Evolutionary conservation across 1,139 yeast genomes (phyloP).

Genomic region (Cylindricascospora bacillispora): DNA sequence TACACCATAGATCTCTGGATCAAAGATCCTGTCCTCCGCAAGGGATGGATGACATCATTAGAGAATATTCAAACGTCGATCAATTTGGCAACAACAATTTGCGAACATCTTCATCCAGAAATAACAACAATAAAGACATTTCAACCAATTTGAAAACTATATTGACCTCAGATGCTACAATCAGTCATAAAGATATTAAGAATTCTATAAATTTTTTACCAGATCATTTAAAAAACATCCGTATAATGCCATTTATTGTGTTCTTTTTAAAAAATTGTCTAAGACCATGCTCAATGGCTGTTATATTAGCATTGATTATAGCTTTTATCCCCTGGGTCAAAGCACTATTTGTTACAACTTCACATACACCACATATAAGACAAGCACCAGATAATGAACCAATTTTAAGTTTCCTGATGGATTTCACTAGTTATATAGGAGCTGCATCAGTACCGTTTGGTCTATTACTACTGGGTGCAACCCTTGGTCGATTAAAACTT

Average conservation of each 20-base stretch:
- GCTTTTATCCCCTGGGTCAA: conserved; percentile 83
- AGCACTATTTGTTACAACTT: conserved; percentile 51
- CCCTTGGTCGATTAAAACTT: conserved; percentile 57
- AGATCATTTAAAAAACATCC: conserved; percentile 17
- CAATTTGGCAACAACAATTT: conserved; percentile 16
- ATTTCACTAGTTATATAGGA: conserved; percentile 61
- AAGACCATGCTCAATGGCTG: conserved; percentile 58
- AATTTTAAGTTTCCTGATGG: conserved; percentile 70
- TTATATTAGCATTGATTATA: conserved; percentile 46
- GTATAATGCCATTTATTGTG: conserved; percentile 19
- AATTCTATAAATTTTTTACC: conserved; percentile 23
- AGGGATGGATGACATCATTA: conserved; percentile 42
- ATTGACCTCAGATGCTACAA: conserved; percentile 25
- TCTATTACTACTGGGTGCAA: conserved; percentile 64
- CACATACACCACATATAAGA: conserved; percentile 30
- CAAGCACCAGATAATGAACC: conserved; percentile 75
- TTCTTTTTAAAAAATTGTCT: conserved; percentile 44
- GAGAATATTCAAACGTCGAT: conserved; percentile 45
- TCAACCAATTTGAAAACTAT: conserved; percentile 20
- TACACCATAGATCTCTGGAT: too few species aligned
- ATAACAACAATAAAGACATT: conserved; percentile 6
- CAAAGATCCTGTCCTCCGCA: conserved; percentile 34
- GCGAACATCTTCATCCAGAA: background rate
- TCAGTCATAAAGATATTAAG: conserved; percentile 21
- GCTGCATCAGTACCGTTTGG: conserved; percentile 83